These are phyloP conservation scores for Rhizopus arrhizus DNA, from an alignment of 371 early-diverging fungal species.

Conservation along the genomic window DNA sequence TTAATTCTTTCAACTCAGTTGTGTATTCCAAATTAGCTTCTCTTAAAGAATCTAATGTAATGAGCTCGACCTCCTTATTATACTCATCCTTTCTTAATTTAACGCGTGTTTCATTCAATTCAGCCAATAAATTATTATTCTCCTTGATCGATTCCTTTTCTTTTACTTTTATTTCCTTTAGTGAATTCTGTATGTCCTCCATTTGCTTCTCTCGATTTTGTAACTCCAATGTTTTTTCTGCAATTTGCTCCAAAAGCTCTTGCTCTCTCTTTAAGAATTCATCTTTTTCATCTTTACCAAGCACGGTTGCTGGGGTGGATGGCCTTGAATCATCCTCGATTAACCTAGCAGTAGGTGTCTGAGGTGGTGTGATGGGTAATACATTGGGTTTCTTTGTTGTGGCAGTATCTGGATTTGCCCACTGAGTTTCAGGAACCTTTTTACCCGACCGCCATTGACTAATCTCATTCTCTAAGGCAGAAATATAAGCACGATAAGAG, in stretches of 20 bases:
- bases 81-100: conserved; percentile 84
- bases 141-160: conserved; percentile 54
- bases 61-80: conserved; percentile 82
- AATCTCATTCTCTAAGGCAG: conserved; percentile 83
- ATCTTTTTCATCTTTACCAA: conserved; percentile 89
- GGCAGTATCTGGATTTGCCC: conserved; percentile 70
- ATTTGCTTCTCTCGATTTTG: conserved; percentile 56
- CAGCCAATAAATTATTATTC: conserved; percentile 67
- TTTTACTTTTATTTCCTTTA: conserved; percentile 60
- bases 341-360: conserved; percentile 55
- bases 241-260: conserved; percentile 86
- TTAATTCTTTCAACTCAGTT: conserved; percentile 70
- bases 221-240: conserved; percentile 79
- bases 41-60: conserved; percentile 81
- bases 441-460: conserved; percentile 86
- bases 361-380: conserved; percentile 36
- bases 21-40: conserved; percentile 78
- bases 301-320: conserved; percentile 73
- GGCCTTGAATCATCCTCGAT: conserved; percentile 64
- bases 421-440: conserved; percentile 68
- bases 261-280: conserved; percentile 93
- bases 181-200: conserved; percentile 64
- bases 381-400: conserved; percentile 26
- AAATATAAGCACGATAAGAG: conserved; percentile 75
- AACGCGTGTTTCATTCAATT: conserved; percentile 72